These are phyloP conservation scores for Leccinum truebloodii DNA, from an alignment of 768 basidiomycete species.

Conservation along the genomic window DNA sequence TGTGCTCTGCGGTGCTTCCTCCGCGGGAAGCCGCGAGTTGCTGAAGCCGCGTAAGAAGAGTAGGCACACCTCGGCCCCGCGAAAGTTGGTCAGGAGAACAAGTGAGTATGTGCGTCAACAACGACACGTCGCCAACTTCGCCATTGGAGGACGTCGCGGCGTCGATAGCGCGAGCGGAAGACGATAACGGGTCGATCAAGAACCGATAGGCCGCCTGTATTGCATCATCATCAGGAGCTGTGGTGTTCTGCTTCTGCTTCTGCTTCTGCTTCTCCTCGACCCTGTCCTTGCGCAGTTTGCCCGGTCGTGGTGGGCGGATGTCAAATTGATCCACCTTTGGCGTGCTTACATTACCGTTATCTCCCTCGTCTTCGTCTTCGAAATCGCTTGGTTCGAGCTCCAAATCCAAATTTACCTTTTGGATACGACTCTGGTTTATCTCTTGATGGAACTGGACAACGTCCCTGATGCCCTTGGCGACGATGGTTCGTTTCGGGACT, in stretches of 20 bases:
- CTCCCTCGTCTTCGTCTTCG: constrained; percentile 34
- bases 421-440: constrained; percentile 48
- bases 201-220: constrained; percentile 53
- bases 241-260: neutral
- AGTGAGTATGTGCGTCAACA: constrained; percentile 58
- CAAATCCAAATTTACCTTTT: constrained; percentile 40
- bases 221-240: constrained; percentile 23
- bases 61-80: constrained; percentile 24
- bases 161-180: constrained; percentile 25
- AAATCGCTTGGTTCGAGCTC: constrained; percentile 35
- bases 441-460: constrained; percentile 68
- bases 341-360: constrained; percentile 14
- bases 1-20: constrained; percentile 47
- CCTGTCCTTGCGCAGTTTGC: constrained; percentile 35
- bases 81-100: constrained; percentile 35
- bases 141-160: constrained; percentile 11
- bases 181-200: constrained; percentile 57
- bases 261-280: constrained; percentile 8
- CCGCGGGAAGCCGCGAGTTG: constrained; percentile 59
- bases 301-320: constrained; percentile 9
- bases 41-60: constrained; percentile 64
- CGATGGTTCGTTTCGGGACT: constrained; percentile 59
- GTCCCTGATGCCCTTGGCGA: constrained; percentile 69
- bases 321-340: constrained; percentile 2
- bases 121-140: constrained; percentile 26